Percentiles rank a stretch among this genome's conserved stretches.
Conservation (phyloP, 768 basidiomycete species). For the Coprinellus aureogranulatus region DNA sequence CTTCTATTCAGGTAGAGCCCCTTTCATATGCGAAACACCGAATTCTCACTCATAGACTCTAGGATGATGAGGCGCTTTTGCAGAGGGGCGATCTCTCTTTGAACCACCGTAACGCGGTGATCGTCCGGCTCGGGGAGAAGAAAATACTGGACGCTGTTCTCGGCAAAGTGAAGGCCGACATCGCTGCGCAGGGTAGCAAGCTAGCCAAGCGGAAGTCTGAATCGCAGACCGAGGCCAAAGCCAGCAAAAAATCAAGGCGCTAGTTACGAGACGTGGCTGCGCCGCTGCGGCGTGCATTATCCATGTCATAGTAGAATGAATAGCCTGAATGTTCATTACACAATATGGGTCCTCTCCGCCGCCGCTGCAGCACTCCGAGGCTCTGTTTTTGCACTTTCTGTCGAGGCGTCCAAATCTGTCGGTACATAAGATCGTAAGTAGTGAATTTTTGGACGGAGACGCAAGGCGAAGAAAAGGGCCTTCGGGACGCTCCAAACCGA, state of each 20-base stretch:
- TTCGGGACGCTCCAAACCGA: not conserved
- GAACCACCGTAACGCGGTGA: constrained; percentile 58
- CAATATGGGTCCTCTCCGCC: no score
- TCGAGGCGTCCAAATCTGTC: no score
- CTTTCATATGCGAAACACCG: not conserved
- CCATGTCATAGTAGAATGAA: no score
- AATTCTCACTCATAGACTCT: constrained; percentile 1
- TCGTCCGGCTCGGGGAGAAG: constrained; percentile 82
- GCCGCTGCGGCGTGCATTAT: constrained; percentile 7
- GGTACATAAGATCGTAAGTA: no score
- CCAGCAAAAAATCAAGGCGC: constrained; percentile 7
- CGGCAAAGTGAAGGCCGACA: constrained; percentile 17
- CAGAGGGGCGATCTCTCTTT: constrained; percentile 31
- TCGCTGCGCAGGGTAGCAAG: not conserved
- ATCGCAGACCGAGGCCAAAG: constrained; percentile 2
- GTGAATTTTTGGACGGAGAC: no score
- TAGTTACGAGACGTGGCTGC: constrained; percentile 3
- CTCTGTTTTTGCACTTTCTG: no score
- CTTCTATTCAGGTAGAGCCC: constrained; percentile 58
- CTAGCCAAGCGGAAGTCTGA: constrained; percentile 11
- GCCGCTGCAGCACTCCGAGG: no score
- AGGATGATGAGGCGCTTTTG: constrained; percentile 52
- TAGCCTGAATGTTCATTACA: no score
- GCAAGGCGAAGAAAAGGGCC: not conserved
- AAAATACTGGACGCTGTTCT: constrained; percentile 46